Percentiles rank a stretch among this genome's conserved stretches.
Evolutionary conservation across 768 basidiomycete species (phyloP).

Genomic region (Lactifluus echinatus): DNA sequence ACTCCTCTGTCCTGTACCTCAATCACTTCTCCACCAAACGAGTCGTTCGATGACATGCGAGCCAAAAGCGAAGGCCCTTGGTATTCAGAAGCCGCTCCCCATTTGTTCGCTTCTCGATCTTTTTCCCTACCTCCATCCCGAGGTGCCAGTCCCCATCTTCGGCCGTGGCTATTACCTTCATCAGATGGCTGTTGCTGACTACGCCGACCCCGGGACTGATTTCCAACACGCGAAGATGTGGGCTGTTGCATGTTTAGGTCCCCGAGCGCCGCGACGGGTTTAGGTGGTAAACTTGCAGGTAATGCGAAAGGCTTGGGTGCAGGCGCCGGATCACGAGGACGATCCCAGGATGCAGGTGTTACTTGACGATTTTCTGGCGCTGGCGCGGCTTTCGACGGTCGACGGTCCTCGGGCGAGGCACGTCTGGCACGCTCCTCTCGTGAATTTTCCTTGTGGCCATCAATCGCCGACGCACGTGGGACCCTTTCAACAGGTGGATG

Average conservation of each 20-base stretch:
- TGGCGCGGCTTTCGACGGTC: neutral
- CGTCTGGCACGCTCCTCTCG: neutral
- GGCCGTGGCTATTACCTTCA: neutral
- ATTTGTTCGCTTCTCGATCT: conserved; percentile 5
- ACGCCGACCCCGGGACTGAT: conserved; percentile 8
- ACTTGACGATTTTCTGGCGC: neutral
- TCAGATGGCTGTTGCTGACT: neutral
- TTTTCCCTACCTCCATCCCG: conserved; percentile 1
- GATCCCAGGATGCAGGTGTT: conserved; percentile 12
- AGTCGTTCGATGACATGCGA: conserved; percentile 8
- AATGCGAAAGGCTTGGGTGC: conserved; percentile 1
- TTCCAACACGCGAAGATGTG: neutral
- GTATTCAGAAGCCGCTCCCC: conserved; percentile 1
- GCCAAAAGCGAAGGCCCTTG: conserved; percentile 13
- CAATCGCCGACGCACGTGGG: neutral
- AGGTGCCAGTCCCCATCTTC: neutral
- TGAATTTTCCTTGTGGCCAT: conserved; percentile 1
- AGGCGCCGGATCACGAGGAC: conserved; percentile 2
- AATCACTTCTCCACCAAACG: neutral
- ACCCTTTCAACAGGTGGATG: neutral
- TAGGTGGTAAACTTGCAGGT: conserved; percentile 13
- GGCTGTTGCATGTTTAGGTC: conserved; percentile 2
- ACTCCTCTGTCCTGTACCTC: neutral
- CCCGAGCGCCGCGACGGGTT: conserved; percentile 15
- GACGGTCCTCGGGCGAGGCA: neutral